These are phyloP conservation scores for Neurospora sp. DNA, from an alignment of 495 filamentous ascomycete genomes.

Conservation along the genomic window DNA sequence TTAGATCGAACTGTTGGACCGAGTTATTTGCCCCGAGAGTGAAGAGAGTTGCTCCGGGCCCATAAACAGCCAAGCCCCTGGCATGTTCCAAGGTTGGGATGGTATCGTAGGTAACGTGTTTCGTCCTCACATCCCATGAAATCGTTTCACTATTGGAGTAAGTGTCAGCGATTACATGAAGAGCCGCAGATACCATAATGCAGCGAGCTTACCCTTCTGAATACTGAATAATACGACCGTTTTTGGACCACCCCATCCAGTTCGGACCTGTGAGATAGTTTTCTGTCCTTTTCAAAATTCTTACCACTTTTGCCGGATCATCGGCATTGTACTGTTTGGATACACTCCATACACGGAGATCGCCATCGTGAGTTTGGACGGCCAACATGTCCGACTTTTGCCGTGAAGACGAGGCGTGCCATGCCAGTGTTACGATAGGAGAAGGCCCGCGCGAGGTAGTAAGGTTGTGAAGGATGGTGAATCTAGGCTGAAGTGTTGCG, in stretches of 20 bases:
- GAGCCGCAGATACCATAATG: not conserved
- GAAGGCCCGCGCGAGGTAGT: conserved; percentile 75
- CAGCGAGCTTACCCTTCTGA: conserved; percentile 70
- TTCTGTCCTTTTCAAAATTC: conserved; percentile 74
- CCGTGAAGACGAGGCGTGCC: conserved; percentile 94
- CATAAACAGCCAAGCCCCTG: conserved; percentile 75
- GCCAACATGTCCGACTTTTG: conserved; percentile 99
- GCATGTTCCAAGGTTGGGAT: conserved; percentile 79
- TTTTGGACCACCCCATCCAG: conserved; percentile 98
- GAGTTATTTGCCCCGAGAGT: conserved; percentile 80
- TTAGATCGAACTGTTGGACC: conserved; percentile 90
- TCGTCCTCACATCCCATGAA: conserved; percentile 94
- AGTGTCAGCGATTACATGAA: not conserved
- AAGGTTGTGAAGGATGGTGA: conserved; percentile 89
- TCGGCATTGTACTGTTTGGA: conserved; percentile 70
- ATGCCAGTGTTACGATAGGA: conserved; percentile 79
- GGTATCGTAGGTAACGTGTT: conserved; percentile 78
- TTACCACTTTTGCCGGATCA: conserved; percentile 72
- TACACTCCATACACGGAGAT: conserved; percentile 94
- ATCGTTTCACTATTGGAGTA: conserved; percentile 61
- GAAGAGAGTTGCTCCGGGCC: conserved; percentile 83
- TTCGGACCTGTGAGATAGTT: conserved; percentile 66
- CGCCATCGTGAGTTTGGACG: conserved; percentile 82
- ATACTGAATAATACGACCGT: conserved; percentile 88
- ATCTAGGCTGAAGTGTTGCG: conserved; percentile 78